Evolutionary conservation across 352 stramenopile genomes (phyloP), one percentile per base, ranked within the genome.

Genomic region (Poterioochromonas sp.): DNA sequence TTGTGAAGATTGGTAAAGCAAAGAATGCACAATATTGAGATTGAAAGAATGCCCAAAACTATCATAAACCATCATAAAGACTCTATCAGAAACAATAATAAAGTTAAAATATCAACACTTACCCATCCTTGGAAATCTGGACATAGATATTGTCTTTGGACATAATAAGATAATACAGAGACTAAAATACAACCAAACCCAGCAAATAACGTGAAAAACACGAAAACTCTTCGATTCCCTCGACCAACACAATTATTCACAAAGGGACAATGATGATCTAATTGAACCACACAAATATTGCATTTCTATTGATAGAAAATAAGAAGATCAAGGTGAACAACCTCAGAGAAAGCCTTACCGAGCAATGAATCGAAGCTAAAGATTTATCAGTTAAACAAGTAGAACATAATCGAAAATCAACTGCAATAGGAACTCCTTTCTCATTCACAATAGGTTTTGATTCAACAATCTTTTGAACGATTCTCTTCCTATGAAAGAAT

Each of bases 261-360:
- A 40, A 84, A 85, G 26, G 81, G 81, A 53, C 82, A 85, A 70
- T 85, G 82, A 65, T 85, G 82, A 49, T 85, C 82, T 43, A 84
- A 81, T 8, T 73, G 39, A 18, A 53, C 37, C 71, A 68, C 54
- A 37, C 76, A 79, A 29, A 32, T 26, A 29, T 78, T 34, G 29
- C 71, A 78, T 69, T 63, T 44, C 71, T 78, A 69, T 18, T 2
- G 8, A 39, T n/a, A 40, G 3, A 37, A 69, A 26, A 69, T 15
- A 62, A 35, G 15, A 12, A 64, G 8, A 63, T n/a, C 5, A 26
- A 76, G 8, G 11, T 39, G 54, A 39, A 32, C 5, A 35, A 15
- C 54, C 8, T 32, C 26, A 39, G 26, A 22, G 3, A 39, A 65
- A n/a, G n/a, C n/a, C 47, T 43, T 69, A 78, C 71, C 49, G 44